phyloP scores from a whole-genome alignment of 2,329 filamentous ascomycete genomes.

The Fusarium goolgardi region DNA sequence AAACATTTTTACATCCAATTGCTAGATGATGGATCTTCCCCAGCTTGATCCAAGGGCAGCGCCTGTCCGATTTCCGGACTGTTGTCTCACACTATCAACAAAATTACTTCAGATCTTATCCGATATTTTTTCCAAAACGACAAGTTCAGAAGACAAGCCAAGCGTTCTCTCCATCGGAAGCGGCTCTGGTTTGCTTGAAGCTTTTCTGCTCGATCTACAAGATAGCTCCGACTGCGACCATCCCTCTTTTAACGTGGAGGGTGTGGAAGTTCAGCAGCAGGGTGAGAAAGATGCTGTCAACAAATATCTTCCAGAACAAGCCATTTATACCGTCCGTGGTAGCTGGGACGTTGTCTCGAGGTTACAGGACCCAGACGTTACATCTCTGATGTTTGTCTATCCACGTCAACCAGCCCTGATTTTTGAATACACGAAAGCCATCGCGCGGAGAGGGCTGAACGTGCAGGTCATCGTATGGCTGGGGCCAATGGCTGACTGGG shows the following conservation, averaged over 20 bases:
- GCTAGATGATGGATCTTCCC: slow-evolving; percentile 31
- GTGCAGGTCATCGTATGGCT: slow-evolving; percentile 42
- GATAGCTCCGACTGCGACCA: neutral
- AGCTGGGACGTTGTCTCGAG: slow-evolving; percentile 49
- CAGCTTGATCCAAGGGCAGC: slow-evolving; percentile 17
- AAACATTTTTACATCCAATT: neutral
- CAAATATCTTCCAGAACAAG: slow-evolving; percentile 46
- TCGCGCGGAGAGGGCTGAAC: slow-evolving; percentile 7
- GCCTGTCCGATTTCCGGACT: slow-evolving; percentile 46
- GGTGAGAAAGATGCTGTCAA: slow-evolving; percentile 32
- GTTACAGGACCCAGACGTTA: slow-evolving; percentile 40
- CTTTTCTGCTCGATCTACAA: slow-evolving; percentile 21
- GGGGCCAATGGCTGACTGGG: slow-evolving; percentile 46
- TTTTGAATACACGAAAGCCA: slow-evolving; percentile 41
- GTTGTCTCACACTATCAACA: slow-evolving; percentile 48
- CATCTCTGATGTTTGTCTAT: slow-evolving; percentile 50
- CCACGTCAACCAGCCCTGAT: slow-evolving; percentile 50
- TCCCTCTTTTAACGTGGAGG: slow-evolving; percentile 38
- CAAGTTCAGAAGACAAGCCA: slow-evolving; percentile 1
- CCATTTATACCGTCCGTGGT: slow-evolving; percentile 47
- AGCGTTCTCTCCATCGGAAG: slow-evolving; percentile 49
- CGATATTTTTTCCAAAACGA: slow-evolving; percentile 6
- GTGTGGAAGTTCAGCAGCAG: slow-evolving; percentile 45
- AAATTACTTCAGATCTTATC: slow-evolving; percentile 40
- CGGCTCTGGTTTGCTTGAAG: slow-evolving; percentile 48